These are phyloP conservation scores for Cryptomeria japonica DNA, from an alignment of 75 land plant genomes.

Conservation along the genomic window DNA sequence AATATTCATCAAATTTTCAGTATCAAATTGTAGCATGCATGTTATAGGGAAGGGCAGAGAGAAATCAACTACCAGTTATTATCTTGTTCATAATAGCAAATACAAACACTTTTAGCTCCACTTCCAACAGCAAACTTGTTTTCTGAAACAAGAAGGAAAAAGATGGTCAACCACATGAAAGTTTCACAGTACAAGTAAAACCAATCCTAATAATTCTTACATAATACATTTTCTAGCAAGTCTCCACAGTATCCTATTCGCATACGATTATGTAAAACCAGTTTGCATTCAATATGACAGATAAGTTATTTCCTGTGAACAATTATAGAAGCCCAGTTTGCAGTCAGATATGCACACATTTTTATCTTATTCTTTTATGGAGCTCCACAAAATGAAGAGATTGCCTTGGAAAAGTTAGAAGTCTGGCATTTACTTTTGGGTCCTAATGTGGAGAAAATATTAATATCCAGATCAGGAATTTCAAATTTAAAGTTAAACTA, in stretches of 20 bases:
- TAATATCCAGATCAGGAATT: background rate
- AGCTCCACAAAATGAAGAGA: background rate
- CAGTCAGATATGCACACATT: background rate
- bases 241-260: background rate
- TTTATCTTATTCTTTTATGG: background rate
- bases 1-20: background rate
- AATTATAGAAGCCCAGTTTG: constrained; percentile 4
- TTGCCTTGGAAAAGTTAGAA: background rate
- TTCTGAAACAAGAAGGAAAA: constrained; percentile 46
- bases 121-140: constrained; percentile 99
- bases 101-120: constrained; percentile 97
- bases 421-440: background rate
- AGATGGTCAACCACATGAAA: background rate
- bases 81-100: constrained; percentile 99
- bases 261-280: background rate
- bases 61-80: constrained; percentile 81
- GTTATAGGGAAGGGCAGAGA: background rate
- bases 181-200: background rate
- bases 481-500: background rate
- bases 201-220: background rate
- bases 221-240: background rate
- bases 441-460: background rate
- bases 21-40: background rate
- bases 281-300: background rate
- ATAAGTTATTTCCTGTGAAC: background rate